These are phyloP conservation scores for Neltuma alba DNA, from an alignment of 306 rosid genomes.

Conservation along the genomic window DNA sequence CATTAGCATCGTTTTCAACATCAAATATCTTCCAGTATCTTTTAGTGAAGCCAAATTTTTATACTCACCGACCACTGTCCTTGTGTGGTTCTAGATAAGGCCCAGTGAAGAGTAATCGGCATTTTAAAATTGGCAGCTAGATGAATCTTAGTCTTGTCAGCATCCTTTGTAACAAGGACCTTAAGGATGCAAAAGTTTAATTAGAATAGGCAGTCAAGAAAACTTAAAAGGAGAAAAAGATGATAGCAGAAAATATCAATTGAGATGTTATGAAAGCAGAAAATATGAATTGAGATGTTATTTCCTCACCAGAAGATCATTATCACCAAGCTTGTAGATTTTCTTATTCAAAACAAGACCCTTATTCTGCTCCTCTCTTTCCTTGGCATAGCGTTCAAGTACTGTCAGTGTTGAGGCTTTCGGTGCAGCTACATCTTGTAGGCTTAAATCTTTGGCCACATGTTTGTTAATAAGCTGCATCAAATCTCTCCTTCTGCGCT, in stretches of 20 bases:
- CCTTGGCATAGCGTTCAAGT: slow-evolving; percentile 62
- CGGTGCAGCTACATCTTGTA: slow-evolving; percentile 42
- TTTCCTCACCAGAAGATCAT: slow-evolving; percentile 78
- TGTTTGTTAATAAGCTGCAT: slow-evolving; percentile 67
- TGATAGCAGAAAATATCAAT: slow-evolving; percentile 30
- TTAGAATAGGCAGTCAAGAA: slow-evolving; percentile 36
- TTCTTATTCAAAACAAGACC: slow-evolving; percentile 57
- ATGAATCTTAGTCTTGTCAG: slow-evolving; percentile 73
- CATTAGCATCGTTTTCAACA: slow-evolving; percentile 20
- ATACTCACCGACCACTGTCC: slow-evolving; percentile 92
- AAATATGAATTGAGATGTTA: no score
- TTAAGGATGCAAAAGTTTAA: slow-evolving; percentile 40
- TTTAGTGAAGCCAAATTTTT: slow-evolving; percentile 25
- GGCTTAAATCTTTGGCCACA: slow-evolving; percentile 44
- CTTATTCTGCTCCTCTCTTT: slow-evolving; percentile 71
- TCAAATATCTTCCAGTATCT: slow-evolving; percentile 31
- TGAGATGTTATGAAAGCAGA: no score
- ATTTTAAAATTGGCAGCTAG: slow-evolving; percentile 71
- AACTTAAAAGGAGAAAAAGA: slow-evolving; percentile 15
- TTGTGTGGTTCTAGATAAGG: slow-evolving; percentile 65
- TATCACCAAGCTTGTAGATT: slow-evolving; percentile 59
- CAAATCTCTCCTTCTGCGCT: slow-evolving; percentile 80
- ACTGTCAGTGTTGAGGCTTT: slow-evolving; percentile 48
- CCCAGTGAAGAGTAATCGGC: slow-evolving; percentile 88
- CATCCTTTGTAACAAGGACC: slow-evolving; percentile 77